Base-by-base conservation (phyloP, 1,139 yeast species). In the Candida tetrigidarum region DNA sequence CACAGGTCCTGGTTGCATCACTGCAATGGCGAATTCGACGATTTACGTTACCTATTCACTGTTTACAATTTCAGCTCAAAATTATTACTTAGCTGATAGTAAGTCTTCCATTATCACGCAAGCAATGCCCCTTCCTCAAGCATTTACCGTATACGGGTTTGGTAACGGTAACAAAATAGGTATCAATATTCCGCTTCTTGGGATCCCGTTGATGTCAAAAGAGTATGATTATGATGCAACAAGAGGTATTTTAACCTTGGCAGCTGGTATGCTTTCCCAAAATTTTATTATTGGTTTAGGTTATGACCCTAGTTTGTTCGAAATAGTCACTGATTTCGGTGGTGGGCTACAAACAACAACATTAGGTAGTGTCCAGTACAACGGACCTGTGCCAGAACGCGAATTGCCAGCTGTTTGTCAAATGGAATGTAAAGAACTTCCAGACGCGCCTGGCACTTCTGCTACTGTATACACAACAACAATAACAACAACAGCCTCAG, bases 121-220 rank as follows among this genome's bases (percentile, higher is more conserved):
- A 25, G 56, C 57, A 5, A 28, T 59, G 15, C 45, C 58, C n/a
- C 10, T 45, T 7, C 25, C 56, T 19, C 61, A 54, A 46, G 60
- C 64, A 4, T 60, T 56, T 48, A 58, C 48, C 2, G 70, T 68
- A 20, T 59, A 59, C 25, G 71, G 71, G 25, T 67, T 59, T 45
- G 73, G 73, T 44, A 54, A 54, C 44, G 64, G 67, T 5, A 68
- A 68, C 43, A 45, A 48, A 12, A 55, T 68, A 39, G 66, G 63
- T 39, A 34, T 65, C 15, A 52, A 48, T 37, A 18, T 52, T 23
- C 50, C 64, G 5, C 49, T 63, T 38, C 30, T 51, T 52, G 30
- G 25, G 44, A n/a, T n/a, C n/a, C n/a, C n/a, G n/a, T 18, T 33
- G 52, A 16, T 16, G 39, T 16, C 42, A 56, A 5, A 16, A 9